Conservation (phyloP, 805 yeast genomes). For the Myxozyma kluyveri region DNA sequence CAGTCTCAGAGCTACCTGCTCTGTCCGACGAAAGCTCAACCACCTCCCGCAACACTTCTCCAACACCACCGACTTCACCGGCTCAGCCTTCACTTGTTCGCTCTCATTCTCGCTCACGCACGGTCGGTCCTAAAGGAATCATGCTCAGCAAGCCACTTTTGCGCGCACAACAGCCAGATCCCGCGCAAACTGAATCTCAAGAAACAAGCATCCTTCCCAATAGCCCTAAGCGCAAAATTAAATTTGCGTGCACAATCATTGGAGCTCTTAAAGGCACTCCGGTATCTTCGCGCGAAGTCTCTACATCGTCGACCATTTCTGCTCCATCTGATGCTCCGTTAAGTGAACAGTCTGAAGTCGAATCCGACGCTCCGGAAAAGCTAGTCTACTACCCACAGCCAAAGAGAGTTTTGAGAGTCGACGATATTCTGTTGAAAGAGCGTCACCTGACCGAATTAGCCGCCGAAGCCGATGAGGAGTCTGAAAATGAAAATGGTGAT, state of each 20-base stretch:
- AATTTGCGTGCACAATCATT: conserved; percentile 26
- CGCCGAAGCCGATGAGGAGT: conserved; percentile 16
- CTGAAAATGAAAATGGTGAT: conserved; percentile 8
- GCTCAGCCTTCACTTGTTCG: conserved; percentile 2
- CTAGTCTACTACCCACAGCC: conserved; percentile 26
- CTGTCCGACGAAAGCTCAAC: conserved; percentile 17
- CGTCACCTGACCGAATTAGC: conserved; percentile 14
- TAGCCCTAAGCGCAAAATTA: conserved; percentile 11
- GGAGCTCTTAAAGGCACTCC: no score
- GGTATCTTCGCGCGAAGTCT: conserved; percentile 5
- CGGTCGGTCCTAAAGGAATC: conserved; percentile 2
- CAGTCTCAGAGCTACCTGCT: no score
- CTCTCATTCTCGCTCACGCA: not conserved
- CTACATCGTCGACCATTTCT: not conserved
- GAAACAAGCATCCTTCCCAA: not conserved
- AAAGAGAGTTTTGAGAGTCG: conserved; percentile 22
- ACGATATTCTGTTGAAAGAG: conserved; percentile 25
- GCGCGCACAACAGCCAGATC: no score
- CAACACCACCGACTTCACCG: conserved; percentile 22
- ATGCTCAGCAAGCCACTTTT: no score
- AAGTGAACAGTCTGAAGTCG: not conserved
- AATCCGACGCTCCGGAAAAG: not conserved
- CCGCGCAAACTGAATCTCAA: not conserved
- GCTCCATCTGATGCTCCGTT: not conserved
- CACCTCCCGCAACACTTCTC: conserved; percentile 26